Conservation (phyloP, 306 rosid genomes). For the Carpinus viminea region DNA sequence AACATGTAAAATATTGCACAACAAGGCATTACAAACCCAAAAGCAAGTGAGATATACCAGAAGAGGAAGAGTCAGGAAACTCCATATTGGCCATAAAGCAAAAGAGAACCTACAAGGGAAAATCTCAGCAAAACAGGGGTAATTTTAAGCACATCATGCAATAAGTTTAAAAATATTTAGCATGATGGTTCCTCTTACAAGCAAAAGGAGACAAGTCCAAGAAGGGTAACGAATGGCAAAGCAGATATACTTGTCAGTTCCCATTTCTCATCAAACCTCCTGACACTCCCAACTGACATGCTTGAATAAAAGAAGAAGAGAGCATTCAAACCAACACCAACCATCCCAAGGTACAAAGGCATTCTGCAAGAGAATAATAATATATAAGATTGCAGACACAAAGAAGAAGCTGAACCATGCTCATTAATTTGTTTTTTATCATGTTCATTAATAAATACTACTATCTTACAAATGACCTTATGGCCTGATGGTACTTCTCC, state of each 20-base stretch:
- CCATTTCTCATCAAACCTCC: conserved; percentile 90
- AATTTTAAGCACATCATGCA: conserved; percentile 4
- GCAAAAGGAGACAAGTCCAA: conserved; percentile 85
- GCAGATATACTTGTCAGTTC: conserved; percentile 70
- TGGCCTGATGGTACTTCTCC: neutral
- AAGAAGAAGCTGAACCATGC: neutral
- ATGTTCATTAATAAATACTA: neutral
- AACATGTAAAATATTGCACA: conserved; percentile 18
- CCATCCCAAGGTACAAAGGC: conserved; percentile 89
- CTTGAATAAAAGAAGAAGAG: conserved; percentile 80
- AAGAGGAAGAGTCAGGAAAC: conserved; percentile 91
- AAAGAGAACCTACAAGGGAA: conserved; percentile 60
- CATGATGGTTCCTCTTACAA: conserved; percentile 54
- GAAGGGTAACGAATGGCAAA: conserved; percentile 74
- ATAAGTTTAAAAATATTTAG: conserved; percentile 12
- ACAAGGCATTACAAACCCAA: conserved; percentile 3
- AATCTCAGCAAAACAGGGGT: conserved; percentile 36
- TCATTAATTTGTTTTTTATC: neutral
- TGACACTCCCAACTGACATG: conserved; percentile 65
- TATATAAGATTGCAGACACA: conserved; percentile 23
- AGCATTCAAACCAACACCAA: conserved; percentile 66
- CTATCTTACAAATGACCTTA: neutral
- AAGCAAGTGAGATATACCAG: conserved; percentile 56
- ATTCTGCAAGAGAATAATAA: conserved; percentile 60
- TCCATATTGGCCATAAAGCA: conserved; percentile 98